Conservation (phyloP, 2,329 filamentous ascomycete species). For the Fusarium nematophilum region DNA sequence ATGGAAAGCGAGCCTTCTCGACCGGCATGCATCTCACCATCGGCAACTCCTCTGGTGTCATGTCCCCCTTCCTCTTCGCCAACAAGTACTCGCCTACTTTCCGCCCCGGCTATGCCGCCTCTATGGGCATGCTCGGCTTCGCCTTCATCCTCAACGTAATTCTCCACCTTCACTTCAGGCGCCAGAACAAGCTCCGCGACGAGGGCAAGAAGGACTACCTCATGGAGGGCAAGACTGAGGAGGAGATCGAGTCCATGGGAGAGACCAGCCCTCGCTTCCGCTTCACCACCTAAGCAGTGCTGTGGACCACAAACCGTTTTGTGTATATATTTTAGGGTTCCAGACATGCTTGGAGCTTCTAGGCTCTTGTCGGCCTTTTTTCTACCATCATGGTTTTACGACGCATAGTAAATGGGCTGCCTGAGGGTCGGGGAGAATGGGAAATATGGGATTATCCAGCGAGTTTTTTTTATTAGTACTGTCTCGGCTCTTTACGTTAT, state of each 20-base stretch:
- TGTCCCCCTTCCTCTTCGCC: constrained; percentile 68
- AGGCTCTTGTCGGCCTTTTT: constrained; percentile 1
- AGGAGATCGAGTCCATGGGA: constrained; percentile 56
- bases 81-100: constrained; percentile 57
- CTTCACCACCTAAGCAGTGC: constrained; percentile 34
- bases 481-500: constrained; percentile 3
- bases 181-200: constrained; percentile 50
- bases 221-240: constrained; percentile 54
- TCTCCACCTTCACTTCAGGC: constrained; percentile 46
- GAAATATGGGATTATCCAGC: background rate
- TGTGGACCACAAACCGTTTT: no score
- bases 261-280: constrained; percentile 52
- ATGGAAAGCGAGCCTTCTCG: constrained; percentile 72
- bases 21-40: constrained; percentile 71
- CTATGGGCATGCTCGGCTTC: constrained; percentile 58
- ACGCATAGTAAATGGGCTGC: background rate
- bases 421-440: constrained; percentile 5
- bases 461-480: background rate
- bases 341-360: background rate
- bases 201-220: constrained; percentile 53
- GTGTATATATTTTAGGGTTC: no score
- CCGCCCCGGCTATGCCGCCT: constrained; percentile 62
- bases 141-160: constrained; percentile 45
- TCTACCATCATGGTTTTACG: constrained; percentile 5
- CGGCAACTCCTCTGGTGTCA: constrained; percentile 72